Evolutionary conservation across 2,329 filamentous ascomycete genomes (phyloP), one percentile per base, ranked within the genome.

Genomic region (Sarocladiaceae sp.): DNA sequence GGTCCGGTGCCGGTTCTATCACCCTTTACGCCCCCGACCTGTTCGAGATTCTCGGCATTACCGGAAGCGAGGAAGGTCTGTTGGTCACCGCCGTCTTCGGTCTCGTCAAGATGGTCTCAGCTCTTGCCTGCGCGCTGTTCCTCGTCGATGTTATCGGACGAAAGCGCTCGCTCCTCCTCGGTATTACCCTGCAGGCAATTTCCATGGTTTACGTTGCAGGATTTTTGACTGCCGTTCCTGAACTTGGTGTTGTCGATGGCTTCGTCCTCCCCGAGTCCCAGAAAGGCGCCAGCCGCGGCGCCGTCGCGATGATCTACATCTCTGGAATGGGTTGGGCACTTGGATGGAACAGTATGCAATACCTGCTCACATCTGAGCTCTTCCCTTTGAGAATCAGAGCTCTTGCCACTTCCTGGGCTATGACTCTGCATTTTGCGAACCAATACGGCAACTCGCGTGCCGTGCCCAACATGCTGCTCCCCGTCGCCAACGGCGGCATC

Each of bases 121-220:
- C 52, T 4, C 44, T 57, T 15, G 31, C 54, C 37, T 57, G 54
- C 46, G 56, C 55, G 5, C 46, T 69, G 33, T 54, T 63, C 52
- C 45, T 63, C 49, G 47, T 60, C 23, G 46, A 63, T 44, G 47
- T 59, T 32, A 48, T 62, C 26, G 52, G 62, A n/a, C 53, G 50
- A 19, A 51, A 56, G 13, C 57, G 53, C 43, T 54, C 58, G 32
- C 44, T 60, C 43, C 48, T 58, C 33, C 42, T 52, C 21, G 53
- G 54, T 6, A 53, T 54, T 6, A 26, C 50, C 15, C 43, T 58
- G 19, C 54, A 55, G 37, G 55, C 51, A 1, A 49, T 51, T 6
- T 48, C 57, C 24, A 53, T 59, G 46, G 50, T 59, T 18, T 61
- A 55, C 49, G 56, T 58, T 11, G 58, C 54, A 15, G 50, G 53